These are phyloP conservation scores for Pezicula carpinea DNA, from an alignment of 2,329 filamentous ascomycete species.

Conservation along the genomic window DNA sequence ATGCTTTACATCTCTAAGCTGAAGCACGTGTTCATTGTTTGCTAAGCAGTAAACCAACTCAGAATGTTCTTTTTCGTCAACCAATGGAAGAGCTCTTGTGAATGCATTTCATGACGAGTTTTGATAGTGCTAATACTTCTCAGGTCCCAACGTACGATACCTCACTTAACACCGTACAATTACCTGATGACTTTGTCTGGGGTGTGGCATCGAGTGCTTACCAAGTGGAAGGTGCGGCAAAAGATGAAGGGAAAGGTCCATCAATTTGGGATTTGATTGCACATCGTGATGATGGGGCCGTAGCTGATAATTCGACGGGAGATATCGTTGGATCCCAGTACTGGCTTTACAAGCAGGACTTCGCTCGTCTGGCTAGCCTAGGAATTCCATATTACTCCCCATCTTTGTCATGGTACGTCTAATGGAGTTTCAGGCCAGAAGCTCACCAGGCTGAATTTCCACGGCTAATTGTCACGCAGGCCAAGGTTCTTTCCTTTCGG, in stretches of 20 bases:
- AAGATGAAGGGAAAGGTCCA: slow-evolving; percentile 37
- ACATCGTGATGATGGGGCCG: slow-evolving; percentile 34
- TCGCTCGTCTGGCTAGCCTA: slow-evolving; percentile 29
- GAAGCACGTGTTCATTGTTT: no score
- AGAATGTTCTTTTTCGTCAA: no score
- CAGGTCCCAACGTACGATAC: slow-evolving; percentile 21
- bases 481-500: slow-evolving; percentile 9
- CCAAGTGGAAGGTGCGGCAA: slow-evolving; percentile 38
- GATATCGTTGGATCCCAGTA: slow-evolving; percentile 37
- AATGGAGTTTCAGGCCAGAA: not conserved
- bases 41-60: no score
- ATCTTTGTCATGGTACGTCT: slow-evolving; percentile 27
- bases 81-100: no score
- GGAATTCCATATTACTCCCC: slow-evolving; percentile 23
- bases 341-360: slow-evolving; percentile 38
- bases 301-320: slow-evolving; percentile 35
- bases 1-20: no score
- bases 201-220: slow-evolving; percentile 35
- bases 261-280: slow-evolving; percentile 39
- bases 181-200: slow-evolving; percentile 38
- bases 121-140: slow-evolving; percentile 3
- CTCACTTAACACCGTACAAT: slow-evolving; percentile 26
- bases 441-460: no score
- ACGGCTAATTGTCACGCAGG: not conserved
- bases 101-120: no score